phyloP scores from a whole-genome alignment of 2,329 filamentous ascomycete genomes.

The Pseudogymnoascus sp. region DNA sequence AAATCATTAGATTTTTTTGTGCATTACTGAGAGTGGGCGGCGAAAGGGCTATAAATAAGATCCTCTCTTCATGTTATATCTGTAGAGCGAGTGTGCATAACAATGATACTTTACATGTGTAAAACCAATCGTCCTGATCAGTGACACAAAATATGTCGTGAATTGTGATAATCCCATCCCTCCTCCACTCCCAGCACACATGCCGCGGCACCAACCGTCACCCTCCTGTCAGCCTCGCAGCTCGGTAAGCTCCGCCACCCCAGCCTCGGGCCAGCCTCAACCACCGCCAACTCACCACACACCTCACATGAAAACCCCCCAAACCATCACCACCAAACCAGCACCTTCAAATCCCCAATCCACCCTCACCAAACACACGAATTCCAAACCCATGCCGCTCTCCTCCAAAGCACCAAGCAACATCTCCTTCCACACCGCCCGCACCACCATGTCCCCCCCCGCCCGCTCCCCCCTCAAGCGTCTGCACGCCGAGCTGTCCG shows the following conservation, averaged over 20 bases:
- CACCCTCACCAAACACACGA: background rate
- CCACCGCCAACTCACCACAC: background rate
- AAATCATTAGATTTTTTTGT: background rate
- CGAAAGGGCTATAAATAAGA: slow-evolving; percentile 1
- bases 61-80: slow-evolving; percentile 6
- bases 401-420: slow-evolving; percentile 2
- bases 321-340: background rate
- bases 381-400: background rate
- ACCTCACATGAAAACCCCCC: background rate
- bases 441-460: slow-evolving; percentile 14
- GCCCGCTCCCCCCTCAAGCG: slow-evolving; percentile 46
- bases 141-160: background rate
- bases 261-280: background rate
- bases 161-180: background rate
- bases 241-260: background rate
- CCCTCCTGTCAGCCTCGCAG: background rate
- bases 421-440: slow-evolving; percentile 7
- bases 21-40: background rate
- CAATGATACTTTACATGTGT: slow-evolving; percentile 8
- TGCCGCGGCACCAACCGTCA: background rate
- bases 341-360: background rate
- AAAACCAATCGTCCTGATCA: background rate
- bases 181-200: background rate
- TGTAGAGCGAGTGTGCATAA: slow-evolving; percentile 8
- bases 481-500: slow-evolving; percentile 50